These are phyloP conservation scores for Hanseniaspora sp. DNA, from an alignment of 1,139 yeast genomes.

Conservation along the genomic window DNA sequence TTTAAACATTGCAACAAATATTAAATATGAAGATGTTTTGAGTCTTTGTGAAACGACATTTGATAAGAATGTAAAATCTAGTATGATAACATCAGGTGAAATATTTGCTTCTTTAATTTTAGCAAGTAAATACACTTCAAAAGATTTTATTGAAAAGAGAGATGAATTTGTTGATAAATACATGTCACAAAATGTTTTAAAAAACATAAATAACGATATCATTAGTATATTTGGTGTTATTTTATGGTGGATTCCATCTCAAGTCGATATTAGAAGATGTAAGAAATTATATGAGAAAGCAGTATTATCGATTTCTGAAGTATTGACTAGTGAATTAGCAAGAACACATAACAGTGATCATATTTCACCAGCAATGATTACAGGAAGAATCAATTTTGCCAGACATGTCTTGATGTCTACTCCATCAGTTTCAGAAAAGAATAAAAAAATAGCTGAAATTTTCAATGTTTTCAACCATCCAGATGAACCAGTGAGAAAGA, in stretches of 20 bases:
- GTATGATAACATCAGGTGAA: conserved; percentile 55
- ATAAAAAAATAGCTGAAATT: conserved; percentile 39
- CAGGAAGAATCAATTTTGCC: conserved; percentile 40
- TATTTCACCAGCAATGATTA: conserved; percentile 10
- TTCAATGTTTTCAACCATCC: conserved; percentile 44
- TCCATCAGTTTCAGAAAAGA: conserved; percentile 49
- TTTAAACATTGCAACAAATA: conserved; percentile 31
- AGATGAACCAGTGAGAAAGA: conserved; percentile 59
- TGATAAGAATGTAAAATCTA: conserved; percentile 49
- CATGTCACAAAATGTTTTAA: conserved; percentile 39
- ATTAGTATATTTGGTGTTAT: conserved; percentile 67
- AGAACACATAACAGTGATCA: not conserved
- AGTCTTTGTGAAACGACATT: conserved; percentile 43
- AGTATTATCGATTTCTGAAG: conserved; percentile 33
- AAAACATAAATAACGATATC: conserved; percentile 67
- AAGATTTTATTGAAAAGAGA: conserved; percentile 31
- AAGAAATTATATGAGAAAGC: conserved; percentile 43
- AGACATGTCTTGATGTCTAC: conserved; percentile 45
- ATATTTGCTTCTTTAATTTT: conserved; percentile 47
- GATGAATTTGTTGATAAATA: conserved; percentile 41
- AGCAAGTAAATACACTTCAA: conserved; percentile 35
- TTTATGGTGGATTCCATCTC: conserved; percentile 62
- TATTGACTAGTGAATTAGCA: conserved; percentile 32
- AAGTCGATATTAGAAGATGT: conserved; percentile 56
- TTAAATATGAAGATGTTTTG: conserved; percentile 37